Evolutionary conservation across 371 early-diverging fungal species (phyloP), one percentile per base, ranked within the genome.

Genomic region (Lichtheimia hyalospora): DNA sequence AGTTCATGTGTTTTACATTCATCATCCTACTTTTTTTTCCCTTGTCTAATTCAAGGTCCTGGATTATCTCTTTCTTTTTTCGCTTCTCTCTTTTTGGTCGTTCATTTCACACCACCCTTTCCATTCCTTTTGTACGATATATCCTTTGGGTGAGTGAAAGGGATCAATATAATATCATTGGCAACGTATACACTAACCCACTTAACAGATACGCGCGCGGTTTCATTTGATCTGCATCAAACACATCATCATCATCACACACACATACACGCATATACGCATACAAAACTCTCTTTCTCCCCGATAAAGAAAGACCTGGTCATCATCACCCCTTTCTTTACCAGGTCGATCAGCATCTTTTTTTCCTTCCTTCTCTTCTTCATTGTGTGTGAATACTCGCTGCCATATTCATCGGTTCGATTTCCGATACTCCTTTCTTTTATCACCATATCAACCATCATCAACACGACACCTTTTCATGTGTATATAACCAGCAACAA

Each of bases 11-110:
- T 46, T 46, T 46, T 21, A 21, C 51, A 14, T 25, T 52, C 34
- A 52, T 53, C 49, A 43, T 42, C 52, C 41, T 43, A 27, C 23
- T 41, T 52, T 42, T 42, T n/a, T 43, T 49, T n/a, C 16, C 25
- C 50, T 50, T 48, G 23, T 54, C 44, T 21, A 40, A 16, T 56
- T 41, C 18, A n/a, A 46, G 16, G 27, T 46, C 24, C 39, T 10
- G 10, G 10, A 8, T 10, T 34, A 8, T 34, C 51, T 23, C 50
- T 52, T 44, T 53, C 54, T 53, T 46, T 42, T 53, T 46, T 25
- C 40, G 14, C 43, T 25, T 62, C 40, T 48, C 20, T 54, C 44
- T 21, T 50, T 20, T 56, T 41, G 14, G 21, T 54, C 24, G 27
- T 46, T 24, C 23, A 15, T 23, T 14, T 41, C 15, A 34, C 42